Evolutionary conservation across 176 grass and related monocot genomes (phyloP).

Genomic region (Aegilops sharonensis): DNA sequence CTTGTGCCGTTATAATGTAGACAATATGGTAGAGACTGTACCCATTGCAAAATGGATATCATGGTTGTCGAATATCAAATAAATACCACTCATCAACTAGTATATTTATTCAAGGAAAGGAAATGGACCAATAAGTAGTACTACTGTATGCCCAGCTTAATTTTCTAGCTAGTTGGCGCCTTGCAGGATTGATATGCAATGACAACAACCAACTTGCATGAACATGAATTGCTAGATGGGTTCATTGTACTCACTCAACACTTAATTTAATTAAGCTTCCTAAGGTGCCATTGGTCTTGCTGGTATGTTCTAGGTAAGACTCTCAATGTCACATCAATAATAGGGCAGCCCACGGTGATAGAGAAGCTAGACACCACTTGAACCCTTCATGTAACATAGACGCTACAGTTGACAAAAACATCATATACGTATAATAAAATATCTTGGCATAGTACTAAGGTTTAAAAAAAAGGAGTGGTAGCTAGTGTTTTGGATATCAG

Average conservation of each 20-base stretch:
- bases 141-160: background rate
- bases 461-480: too few species aligned
- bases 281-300: background rate
- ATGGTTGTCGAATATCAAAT: background rate
- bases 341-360: too few species aligned
- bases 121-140: background rate
- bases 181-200: background rate
- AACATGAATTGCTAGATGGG: conserved; percentile 3
- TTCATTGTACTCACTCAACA: conserved; percentile 31
- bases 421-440: background rate
- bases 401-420: background rate
- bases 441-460: too few species aligned
- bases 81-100: background rate
- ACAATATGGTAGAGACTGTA: background rate
- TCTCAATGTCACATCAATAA: background rate
- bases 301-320: background rate
- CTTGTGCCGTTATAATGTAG: background rate
- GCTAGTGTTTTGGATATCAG: too few species aligned
- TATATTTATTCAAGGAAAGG: background rate
- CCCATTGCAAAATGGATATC: background rate
- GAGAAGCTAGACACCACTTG: too few species aligned
- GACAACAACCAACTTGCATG: conserved; percentile 9
- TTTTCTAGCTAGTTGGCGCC: background rate
- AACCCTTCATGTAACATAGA: too few species aligned
- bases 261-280: background rate